Base-by-base conservation (phyloP, 805 yeast genomes). In the Barnettozyma salicaria region DNA sequence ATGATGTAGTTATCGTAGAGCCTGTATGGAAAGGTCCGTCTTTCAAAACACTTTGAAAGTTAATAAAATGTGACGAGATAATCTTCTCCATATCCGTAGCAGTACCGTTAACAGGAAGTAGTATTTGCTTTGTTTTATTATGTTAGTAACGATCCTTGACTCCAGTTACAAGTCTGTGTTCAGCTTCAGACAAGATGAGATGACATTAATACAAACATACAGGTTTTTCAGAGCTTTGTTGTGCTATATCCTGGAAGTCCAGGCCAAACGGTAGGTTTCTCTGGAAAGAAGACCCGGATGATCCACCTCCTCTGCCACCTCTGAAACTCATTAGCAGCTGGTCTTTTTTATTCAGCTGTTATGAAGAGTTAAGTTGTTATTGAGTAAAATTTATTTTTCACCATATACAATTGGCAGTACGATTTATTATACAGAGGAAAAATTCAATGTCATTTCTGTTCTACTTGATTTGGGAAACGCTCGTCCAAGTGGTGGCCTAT, bases 11-110 rank as follows among this genome's bases (percentile, higher is more conserved):
- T 6, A 61, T 40, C 18, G 69, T 55, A 2, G 73, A 59, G 0
- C 87, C 88, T 0, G 87, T 72, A 49, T 65, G 78, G 42, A 82
- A 81, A 0, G 85, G 77, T 0, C 87, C 81, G 42, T 79, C 80
- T 35, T 65, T 67, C 53, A 81, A 64, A n/a, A 70, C 50, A 22
- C 66, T 67, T 26, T 70, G 57, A 41, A 79, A 68, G 34, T 72
- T 68, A n/a, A 76, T 68, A 32, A 74, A 70, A 41, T 73, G 80
- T 34, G 68, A 65, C 4, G 82, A 76, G 8, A 70, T 60, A 4
- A 61, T 60, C 35, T 68, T 66, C 53, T 83, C 92, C 17, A 53
- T 43, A 11, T 61, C 58, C 5, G 70, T 67, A 14, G 77, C 60
- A 6, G 75, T 67, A 1, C 84, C 84, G 55, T 78, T 76, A 4